These are phyloP conservation scores for Fusarium drepaniforme DNA, from an alignment of 2,329 filamentous ascomycete species.

Conservation along the genomic window DNA sequence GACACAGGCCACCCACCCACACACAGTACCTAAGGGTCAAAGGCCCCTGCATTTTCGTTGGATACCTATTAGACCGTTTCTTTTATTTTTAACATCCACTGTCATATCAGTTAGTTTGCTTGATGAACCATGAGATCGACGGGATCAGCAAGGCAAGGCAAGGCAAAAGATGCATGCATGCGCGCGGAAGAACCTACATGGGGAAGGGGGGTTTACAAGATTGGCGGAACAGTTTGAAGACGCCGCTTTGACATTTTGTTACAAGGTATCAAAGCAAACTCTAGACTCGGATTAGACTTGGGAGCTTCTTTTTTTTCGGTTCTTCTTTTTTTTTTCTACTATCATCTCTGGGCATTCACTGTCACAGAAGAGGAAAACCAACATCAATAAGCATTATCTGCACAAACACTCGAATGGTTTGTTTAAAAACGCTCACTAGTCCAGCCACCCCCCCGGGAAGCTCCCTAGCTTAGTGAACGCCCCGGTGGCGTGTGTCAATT, in stretches of 20 bases:
- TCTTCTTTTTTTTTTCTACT: background rate
- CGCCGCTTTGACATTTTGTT: conserved; percentile 22
- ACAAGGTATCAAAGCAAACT: conserved; percentile 21
- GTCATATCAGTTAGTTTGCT: conserved; percentile 21
- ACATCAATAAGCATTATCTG: background rate
- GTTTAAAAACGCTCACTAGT: background rate
- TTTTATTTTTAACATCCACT: conserved; percentile 20
- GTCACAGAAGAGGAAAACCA: background rate
- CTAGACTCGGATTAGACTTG: conserved; percentile 29
- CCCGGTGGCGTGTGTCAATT: background rate
- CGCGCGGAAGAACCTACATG: conserved; percentile 10
- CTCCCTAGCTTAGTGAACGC: background rate
- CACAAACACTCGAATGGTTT: background rate
- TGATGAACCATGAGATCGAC: conserved; percentile 28
- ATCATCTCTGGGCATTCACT: background rate
- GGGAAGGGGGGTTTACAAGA: conserved; percentile 5
- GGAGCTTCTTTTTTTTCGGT: background rate
- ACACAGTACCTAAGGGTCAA: conserved; percentile 24
- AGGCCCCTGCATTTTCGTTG: conserved; percentile 36
- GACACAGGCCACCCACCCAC: conserved; percentile 6
- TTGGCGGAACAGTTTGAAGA: conserved; percentile 20
- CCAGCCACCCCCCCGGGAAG: background rate
- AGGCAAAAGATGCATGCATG: conserved; percentile 21
- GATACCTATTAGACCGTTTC: conserved; percentile 49
- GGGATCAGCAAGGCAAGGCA: conserved; percentile 14